phyloP scores from a whole-genome alignment of 2,329 filamentous ascomycete genomes.

The Diaporthe caulivora region DNA sequence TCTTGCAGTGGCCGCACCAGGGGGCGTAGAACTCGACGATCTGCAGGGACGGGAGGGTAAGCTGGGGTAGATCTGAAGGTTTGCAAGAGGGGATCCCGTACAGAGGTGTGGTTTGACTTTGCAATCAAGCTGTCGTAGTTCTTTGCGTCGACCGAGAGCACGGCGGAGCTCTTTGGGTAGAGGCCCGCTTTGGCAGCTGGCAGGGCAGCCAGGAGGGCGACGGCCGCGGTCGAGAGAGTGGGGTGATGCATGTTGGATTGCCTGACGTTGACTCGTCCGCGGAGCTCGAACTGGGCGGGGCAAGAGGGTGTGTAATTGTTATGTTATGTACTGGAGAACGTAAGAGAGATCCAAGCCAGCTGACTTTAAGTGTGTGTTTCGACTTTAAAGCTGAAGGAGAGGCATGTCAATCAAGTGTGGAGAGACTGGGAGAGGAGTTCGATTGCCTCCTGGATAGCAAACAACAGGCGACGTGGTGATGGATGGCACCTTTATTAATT shows the following conservation, averaged over 20 bases:
- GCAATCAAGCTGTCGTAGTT: conserved; percentile 86
- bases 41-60: conserved; percentile 50
- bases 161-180: conserved; percentile 88
- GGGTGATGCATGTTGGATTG: conserved; percentile 64
- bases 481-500: conserved; percentile 21
- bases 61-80: neutral
- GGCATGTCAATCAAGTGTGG: conserved; percentile 33
- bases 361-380: neutral
- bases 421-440: neutral
- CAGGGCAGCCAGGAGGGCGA: conserved; percentile 74
- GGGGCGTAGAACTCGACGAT: conserved; percentile 92
- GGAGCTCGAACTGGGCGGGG: neutral
- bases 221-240: conserved; percentile 66
- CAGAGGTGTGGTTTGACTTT: conserved; percentile 91
- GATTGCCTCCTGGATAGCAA: neutral
- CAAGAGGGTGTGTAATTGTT: neutral
- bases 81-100: conserved; percentile 59
- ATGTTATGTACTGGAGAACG: too few relatives aligned
- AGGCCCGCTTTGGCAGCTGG: conserved; percentile 73
- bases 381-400: conserved; percentile 32
- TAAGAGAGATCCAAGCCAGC: neutral
- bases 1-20: conserved; percentile 98
- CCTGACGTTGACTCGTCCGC: conserved; percentile 9
- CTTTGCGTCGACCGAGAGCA: conserved; percentile 83
- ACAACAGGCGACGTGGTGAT: neutral